A percentile compares a stretch with the other conserved stretches of the same genome.
Conservation (phyloP, 176 grass and related monocot species). For the Eleusine coracana region DNA sequence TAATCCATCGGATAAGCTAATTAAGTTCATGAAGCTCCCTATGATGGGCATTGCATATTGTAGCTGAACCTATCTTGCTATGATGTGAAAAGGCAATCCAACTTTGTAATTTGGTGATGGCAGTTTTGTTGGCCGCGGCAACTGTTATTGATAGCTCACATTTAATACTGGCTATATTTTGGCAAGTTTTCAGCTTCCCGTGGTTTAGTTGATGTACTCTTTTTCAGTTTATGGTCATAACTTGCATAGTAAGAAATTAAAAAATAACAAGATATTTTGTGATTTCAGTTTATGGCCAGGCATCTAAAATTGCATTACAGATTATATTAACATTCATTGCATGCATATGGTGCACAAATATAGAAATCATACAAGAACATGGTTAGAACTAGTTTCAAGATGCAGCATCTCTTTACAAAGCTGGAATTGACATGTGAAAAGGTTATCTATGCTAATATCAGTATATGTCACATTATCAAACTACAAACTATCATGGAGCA, state of each 20-base stretch:
- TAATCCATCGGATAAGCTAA: neutral
- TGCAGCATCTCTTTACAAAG: conserved; percentile 39
- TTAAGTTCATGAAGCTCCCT: neutral
- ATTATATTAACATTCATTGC: conserved; percentile 8
- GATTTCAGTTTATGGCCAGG: neutral
- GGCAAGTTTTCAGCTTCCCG: neutral
- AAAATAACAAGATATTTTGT: neutral
- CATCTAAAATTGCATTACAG: neutral
- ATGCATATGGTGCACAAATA: neutral
- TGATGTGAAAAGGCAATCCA: neutral
- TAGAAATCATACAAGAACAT: neutral
- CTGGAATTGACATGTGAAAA: conserved; percentile 18
- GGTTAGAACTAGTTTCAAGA: conserved; percentile 24
- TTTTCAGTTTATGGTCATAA: neutral
- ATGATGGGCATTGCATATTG: neutral
- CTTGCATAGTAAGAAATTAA: neutral
- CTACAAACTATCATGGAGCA: conserved; percentile 25
- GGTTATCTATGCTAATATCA: conserved; percentile 21
- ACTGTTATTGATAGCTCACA: neutral
- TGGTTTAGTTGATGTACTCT: neutral
- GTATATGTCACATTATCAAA: conserved; percentile 14
- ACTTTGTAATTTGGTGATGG: neutral
- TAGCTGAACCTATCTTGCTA: neutral
- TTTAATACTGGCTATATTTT: neutral
- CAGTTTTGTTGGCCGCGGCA: conserved; percentile 1